Evolutionary conservation across 2,329 filamentous ascomycete genomes (phyloP).

Genomic region (Diaporthe citri): DNA sequence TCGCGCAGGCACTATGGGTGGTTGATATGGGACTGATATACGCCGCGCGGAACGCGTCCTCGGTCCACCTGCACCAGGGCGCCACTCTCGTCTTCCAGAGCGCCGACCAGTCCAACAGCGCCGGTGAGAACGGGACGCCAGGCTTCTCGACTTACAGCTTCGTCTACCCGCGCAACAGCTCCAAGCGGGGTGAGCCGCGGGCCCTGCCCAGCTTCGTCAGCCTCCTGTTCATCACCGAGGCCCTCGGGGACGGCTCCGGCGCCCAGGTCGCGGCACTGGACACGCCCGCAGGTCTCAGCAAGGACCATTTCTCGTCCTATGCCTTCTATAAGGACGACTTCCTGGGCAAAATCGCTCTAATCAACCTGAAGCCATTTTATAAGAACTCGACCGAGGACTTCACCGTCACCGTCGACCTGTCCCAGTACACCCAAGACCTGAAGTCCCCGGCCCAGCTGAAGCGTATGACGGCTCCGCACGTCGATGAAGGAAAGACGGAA

Average conservation of each 20-base stretch:
- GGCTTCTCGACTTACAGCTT: constrained; percentile 24
- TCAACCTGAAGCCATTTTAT: constrained; percentile 12
- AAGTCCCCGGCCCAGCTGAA: constrained; percentile 16
- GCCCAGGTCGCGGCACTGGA: constrained; percentile 9
- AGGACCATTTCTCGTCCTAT: constrained; percentile 18
- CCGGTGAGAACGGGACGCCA: constrained; percentile 17
- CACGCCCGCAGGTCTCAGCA: neutral
- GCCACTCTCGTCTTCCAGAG: constrained; percentile 26
- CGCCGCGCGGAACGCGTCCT: constrained; percentile 52
- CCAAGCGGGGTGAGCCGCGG: constrained; percentile 8
- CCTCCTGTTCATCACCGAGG: constrained; percentile 27
- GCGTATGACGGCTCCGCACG: constrained; percentile 21
- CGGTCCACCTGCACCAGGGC: constrained; percentile 50
- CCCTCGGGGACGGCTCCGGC: constrained; percentile 2
- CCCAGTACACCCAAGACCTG: constrained; percentile 6
- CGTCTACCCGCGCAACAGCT: constrained; percentile 29
- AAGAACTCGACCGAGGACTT: constrained; percentile 20
- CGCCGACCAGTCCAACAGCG: constrained; percentile 19
- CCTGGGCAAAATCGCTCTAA: constrained; percentile 11
- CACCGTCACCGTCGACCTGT: constrained; percentile 21
- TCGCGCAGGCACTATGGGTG: constrained; percentile 56
- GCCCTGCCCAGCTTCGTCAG: constrained; percentile 22
- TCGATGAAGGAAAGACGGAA: constrained; percentile 16
- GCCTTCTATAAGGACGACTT: constrained; percentile 5
- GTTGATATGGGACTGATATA: constrained; percentile 54